Conservation (phyloP, 2,329 filamentous ascomycete species). For the Shiraia bambusicola region DNA sequence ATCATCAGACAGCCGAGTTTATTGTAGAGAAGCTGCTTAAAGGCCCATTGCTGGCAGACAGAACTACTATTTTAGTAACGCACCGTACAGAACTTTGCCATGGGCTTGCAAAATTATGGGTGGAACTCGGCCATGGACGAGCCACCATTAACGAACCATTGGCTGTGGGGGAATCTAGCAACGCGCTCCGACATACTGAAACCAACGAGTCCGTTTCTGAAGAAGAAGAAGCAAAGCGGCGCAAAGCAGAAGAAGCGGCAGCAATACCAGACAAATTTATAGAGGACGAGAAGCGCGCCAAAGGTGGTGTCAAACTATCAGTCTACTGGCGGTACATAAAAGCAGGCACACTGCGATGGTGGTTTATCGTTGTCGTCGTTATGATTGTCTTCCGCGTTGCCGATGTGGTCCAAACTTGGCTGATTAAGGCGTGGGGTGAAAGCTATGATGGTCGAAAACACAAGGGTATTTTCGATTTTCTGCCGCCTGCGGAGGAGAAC, state of each 20-base stretch:
- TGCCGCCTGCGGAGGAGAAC: constrained; percentile 68
- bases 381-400: constrained; percentile 65
- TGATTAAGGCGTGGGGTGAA: constrained; percentile 85
- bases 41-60: constrained; percentile 56
- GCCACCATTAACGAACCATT: constrained; percentile 49
- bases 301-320: constrained; percentile 71
- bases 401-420: constrained; percentile 71
- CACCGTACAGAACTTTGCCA: constrained; percentile 71
- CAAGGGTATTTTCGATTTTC: constrained; percentile 42
- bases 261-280: constrained; percentile 73
- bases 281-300: constrained; percentile 72
- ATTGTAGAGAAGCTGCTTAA: constrained; percentile 60
- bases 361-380: constrained; percentile 64
- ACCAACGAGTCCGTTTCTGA: constrained; percentile 43
- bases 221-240: constrained; percentile 39
- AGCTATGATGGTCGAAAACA: constrained; percentile 56
- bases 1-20: constrained; percentile 64
- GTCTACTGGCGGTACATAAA: constrained; percentile 87
- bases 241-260: constrained; percentile 46
- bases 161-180: constrained; percentile 46
- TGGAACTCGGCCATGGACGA: constrained; percentile 66
- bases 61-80: constrained; percentile 62
- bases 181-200: constrained; percentile 45
- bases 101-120: constrained; percentile 69
- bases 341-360: constrained; percentile 74